phyloP scores from a whole-genome alignment of 83 land plant genomes.

The Picea abies region DNA sequence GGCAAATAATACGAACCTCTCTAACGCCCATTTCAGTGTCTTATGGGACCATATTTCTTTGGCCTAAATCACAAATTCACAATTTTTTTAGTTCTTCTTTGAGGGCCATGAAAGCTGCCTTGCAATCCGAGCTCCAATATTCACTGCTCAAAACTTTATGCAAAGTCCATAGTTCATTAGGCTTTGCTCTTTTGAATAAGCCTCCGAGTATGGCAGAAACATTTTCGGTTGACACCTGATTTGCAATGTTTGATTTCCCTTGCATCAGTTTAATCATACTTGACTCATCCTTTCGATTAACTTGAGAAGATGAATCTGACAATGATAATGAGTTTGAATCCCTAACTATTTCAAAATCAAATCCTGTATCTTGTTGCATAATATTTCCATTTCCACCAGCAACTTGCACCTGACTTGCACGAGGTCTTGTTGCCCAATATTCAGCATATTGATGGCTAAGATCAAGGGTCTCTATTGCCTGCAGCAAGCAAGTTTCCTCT shows the following conservation, averaged over 20 bases:
- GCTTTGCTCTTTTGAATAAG: slow-evolving; percentile 19
- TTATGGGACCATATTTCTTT: neutral
- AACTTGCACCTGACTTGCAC: neutral
- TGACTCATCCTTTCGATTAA: neutral
- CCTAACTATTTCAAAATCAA: neutral
- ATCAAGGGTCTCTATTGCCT: slow-evolving; percentile 55
- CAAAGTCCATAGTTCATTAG: slow-evolving; percentile 1
- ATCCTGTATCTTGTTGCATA: neutral
- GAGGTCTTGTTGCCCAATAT: slow-evolving; percentile 34
- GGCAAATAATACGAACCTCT: neutral
- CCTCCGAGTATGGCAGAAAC: slow-evolving; percentile 2
- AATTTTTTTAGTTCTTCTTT: slow-evolving; percentile 29
- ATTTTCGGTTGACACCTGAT: neutral
- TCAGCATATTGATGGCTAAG: slow-evolving; percentile 31
- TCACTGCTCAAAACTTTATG: slow-evolving; percentile 18
- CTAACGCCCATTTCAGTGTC: neutral
- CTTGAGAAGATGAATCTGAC: neutral
- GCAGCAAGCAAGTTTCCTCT: slow-evolving; percentile 1
- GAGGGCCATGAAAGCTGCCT: slow-evolving; percentile 32
- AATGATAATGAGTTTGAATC: neutral
- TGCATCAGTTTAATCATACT: neutral
- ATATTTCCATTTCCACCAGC: neutral
- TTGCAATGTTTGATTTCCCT: neutral
- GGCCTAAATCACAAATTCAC: neutral
- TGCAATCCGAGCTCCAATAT: slow-evolving; percentile 20